These are phyloP conservation scores for Pseudoturritis turrita DNA, from an alignment of 345 rosid genomes.

Conservation along the genomic window DNA sequence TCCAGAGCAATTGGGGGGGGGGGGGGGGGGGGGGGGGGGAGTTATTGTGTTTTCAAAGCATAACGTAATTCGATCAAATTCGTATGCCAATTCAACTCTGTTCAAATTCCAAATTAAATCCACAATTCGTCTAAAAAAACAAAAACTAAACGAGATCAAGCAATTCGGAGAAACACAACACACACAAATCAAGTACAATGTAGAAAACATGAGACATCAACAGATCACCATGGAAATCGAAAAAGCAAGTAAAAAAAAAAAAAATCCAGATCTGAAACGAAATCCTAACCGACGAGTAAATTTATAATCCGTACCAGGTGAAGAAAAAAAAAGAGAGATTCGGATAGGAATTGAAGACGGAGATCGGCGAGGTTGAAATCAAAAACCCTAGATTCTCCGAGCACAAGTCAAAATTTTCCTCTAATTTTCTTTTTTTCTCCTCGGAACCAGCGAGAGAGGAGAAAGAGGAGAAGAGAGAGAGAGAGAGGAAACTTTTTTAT, in stretches of 20 bases:
- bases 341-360: conserved; percentile 1
- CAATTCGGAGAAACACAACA: neutral
- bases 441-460: conserved; percentile 4
- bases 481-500: neutral
- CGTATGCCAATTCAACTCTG: neutral
- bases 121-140: neutral
- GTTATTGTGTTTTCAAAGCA: neutral
- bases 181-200: neutral
- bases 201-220: neutral
- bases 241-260: neutral
- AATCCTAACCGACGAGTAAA: neutral
- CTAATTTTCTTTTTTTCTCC: neutral
- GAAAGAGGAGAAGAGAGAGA: neutral
- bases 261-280: conserved; percentile 28
- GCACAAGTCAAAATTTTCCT: neutral
- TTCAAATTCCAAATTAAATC: neutral
- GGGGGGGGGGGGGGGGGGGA: no score
- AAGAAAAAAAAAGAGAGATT: neutral
- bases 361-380: neutral
- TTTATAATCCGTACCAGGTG: conserved; percentile 10
- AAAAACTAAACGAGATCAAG: conserved; percentile 6
- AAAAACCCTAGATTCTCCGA: conserved; percentile 18
- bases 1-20: neutral
- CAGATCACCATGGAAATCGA: neutral
- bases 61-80: neutral